These are phyloP conservation scores for Babesia sp. DNA, from an alignment of 169 alveolate genomes.

Conservation along the genomic window DNA sequence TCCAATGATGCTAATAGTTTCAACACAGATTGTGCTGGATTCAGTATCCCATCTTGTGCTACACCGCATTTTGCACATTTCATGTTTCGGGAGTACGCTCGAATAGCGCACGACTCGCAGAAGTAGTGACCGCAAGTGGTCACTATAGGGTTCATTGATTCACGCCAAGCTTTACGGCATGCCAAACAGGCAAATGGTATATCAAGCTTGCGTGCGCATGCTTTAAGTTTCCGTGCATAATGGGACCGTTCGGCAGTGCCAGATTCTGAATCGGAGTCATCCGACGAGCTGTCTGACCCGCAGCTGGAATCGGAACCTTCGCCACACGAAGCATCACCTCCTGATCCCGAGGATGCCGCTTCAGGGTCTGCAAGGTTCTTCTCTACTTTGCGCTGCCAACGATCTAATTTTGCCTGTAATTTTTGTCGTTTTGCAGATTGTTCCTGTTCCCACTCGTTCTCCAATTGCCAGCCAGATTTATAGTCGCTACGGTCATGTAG, in stretches of 20 bases:
- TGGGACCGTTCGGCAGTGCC: conserved; percentile 33
- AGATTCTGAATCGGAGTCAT: conserved; percentile 43
- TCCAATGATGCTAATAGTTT: conserved; percentile 66
- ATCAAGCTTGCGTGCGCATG: conserved; percentile 54
- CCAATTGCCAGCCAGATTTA: conserved; percentile 94
- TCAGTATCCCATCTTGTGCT: conserved; percentile 86
- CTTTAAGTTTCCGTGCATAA: conserved; percentile 28
- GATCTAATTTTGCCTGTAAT: conserved; percentile 72
- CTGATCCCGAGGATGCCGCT: conserved; percentile 40
- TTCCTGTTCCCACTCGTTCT: conserved; percentile 88
- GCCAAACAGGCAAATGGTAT: conserved; percentile 78
- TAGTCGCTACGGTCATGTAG: conserved; percentile 97
- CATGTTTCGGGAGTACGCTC: conserved; percentile 77
- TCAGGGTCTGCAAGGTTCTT: conserved; percentile 61
- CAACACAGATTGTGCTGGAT: conserved; percentile 73
- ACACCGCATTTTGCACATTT: conserved; percentile 85
- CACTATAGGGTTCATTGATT: conserved; percentile 84
- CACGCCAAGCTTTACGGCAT: conserved; percentile 83
- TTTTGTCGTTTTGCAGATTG: conserved; percentile 79
- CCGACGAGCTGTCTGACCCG: conserved; percentile 9
- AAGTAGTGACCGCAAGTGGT: conserved; percentile 91
- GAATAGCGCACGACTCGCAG: conserved; percentile 91
- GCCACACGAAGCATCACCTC: conserved; percentile 49
- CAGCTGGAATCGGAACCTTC: conserved; percentile 42
- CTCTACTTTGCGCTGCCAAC: conserved; percentile 69